Conservation (phyloP, 495 filamentous ascomycete genomes). For the Chaetomium fimeti region DNA sequence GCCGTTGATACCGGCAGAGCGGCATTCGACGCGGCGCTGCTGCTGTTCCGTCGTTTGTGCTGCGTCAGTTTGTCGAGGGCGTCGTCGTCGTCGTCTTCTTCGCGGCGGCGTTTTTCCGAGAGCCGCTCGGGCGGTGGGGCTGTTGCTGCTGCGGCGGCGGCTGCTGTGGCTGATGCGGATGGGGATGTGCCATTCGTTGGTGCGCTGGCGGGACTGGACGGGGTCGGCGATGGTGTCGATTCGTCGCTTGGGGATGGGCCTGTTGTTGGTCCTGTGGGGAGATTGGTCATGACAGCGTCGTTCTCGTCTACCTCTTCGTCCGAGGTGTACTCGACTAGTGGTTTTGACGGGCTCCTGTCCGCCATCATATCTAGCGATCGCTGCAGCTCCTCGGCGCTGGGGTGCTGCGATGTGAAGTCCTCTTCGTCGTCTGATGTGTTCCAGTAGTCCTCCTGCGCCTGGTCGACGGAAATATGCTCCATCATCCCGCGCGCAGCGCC, state of each 20-base stretch:
- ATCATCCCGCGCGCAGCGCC: conserved; percentile 69
- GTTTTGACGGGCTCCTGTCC: conserved; percentile 54
- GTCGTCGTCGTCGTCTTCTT: conserved; percentile 87
- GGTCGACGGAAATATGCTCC: conserved; percentile 68
- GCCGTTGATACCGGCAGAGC: conserved; percentile 13
- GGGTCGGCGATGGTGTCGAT: conserved; percentile 19
- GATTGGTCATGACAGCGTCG: conserved; percentile 44
- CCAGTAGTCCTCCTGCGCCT: conserved; percentile 91
- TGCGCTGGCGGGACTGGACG: neutral
- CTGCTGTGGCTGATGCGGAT: conserved; percentile 27
- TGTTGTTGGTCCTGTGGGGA: conserved; percentile 9
- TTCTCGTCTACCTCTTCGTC: conserved; percentile 64
- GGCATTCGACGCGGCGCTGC: conserved; percentile 31
- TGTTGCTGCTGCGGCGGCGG: conserved; percentile 23
- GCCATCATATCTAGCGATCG: conserved; percentile 33
- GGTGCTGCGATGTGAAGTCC: conserved; percentile 45
- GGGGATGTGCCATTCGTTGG: neutral
- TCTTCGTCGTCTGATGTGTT: conserved; percentile 89
- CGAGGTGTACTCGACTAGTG: conserved; percentile 86
- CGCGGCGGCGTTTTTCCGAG: conserved; percentile 87
- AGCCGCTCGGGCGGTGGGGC: conserved; percentile 66
- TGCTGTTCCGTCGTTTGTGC: conserved; percentile 65
- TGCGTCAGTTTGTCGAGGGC: conserved; percentile 70
- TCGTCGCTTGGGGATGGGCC: conserved; percentile 5
- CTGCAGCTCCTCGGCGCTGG: conserved; percentile 17